Percentiles rank a stretch among this genome's conserved stretches.
Conservation (phyloP, 108 stramenopile species). For the Skeletonema potamos region DNA sequence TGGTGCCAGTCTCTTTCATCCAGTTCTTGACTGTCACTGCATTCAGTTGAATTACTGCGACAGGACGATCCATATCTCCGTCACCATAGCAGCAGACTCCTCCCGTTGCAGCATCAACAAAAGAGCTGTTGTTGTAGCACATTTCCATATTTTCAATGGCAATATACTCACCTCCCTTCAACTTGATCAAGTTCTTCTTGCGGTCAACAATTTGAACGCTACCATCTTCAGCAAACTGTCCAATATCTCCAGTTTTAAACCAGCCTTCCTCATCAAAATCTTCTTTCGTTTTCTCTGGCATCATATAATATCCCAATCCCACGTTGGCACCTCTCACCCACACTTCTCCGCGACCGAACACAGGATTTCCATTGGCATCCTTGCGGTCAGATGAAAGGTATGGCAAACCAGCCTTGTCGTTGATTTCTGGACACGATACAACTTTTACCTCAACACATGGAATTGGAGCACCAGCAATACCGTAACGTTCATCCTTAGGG, state of each 20-base stretch:
- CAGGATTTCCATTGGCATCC: constrained; percentile 72
- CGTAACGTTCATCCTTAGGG: constrained; percentile 55
- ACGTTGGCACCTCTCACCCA: constrained; percentile 67
- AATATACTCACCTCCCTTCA: constrained; percentile 93
- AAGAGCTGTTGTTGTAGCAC: constrained; percentile 65
- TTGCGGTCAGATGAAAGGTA: constrained; percentile 61
- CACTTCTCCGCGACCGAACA: constrained; percentile 83
- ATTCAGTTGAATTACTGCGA: constrained; percentile 77
- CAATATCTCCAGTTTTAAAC: constrained; percentile 91
- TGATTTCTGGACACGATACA: constrained; percentile 78
- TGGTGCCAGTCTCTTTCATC: constrained; percentile 71
- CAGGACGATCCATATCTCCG: constrained; percentile 89
- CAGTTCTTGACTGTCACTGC: constrained; percentile 65
- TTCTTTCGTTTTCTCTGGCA: constrained; percentile 81
- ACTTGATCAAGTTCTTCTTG: constrained; percentile 95
- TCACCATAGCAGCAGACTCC: constrained; percentile 88
- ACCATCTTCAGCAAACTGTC: constrained; percentile 82
- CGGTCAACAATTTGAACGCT: constrained; percentile 85
- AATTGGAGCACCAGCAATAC: constrained; percentile 78
- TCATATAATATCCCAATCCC: constrained; percentile 84
- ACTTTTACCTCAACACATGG: constrained; percentile 76
- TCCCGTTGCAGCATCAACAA: constrained; percentile 77
- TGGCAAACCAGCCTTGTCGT: constrained; percentile 77
- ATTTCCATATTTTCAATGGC: constrained; percentile 88
- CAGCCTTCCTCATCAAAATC: constrained; percentile 77